Evolutionary conservation across 2,329 filamentous ascomycete genomes (phyloP).

Genomic region (Fusarium nematophilum): DNA sequence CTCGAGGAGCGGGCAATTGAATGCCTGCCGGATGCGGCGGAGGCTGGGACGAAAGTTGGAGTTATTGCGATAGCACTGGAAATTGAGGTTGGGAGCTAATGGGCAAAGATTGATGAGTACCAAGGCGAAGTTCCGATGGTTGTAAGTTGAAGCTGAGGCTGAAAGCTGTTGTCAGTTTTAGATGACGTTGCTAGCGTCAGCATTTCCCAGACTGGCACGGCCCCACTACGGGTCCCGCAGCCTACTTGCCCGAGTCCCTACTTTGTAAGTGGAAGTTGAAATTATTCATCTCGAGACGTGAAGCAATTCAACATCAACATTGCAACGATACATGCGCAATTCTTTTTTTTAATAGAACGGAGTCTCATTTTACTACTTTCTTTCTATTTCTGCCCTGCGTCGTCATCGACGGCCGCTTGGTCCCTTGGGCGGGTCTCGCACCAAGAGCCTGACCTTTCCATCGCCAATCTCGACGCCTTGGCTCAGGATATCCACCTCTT

Average conservation of each 20-base stretch:
- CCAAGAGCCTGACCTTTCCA: slow-evolving; percentile 73
- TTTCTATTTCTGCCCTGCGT: slow-evolving; percentile 39
- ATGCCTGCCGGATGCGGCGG: not conserved
- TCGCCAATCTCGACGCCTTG: slow-evolving; percentile 76
- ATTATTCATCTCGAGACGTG: too few relatives aligned
- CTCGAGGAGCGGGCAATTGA: slow-evolving; percentile 12
- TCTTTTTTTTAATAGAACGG: slow-evolving; percentile 27
- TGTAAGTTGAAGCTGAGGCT: slow-evolving; percentile 6
- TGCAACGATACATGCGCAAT: not conserved
- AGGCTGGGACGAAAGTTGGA: not conserved
- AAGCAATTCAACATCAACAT: too few relatives aligned
- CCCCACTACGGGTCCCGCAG: slow-evolving; percentile 20
- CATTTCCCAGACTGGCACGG: slow-evolving; percentile 7
- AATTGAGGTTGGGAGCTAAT: not conserved
- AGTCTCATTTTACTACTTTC: slow-evolving; percentile 47
- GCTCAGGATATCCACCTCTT: slow-evolving; percentile 68
- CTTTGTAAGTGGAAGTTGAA: too few relatives aligned
- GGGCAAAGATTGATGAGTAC: not conserved
- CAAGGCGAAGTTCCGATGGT: not conserved
- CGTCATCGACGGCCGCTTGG: slow-evolving; percentile 61
- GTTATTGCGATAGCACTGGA: not conserved
- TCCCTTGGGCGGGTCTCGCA: slow-evolving; percentile 69
- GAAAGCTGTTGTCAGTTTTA: slow-evolving; percentile 13
- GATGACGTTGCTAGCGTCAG: slow-evolving; percentile 39
- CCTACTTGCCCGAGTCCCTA: slow-evolving; percentile 12